Base-by-base conservation (phyloP, 352 stramenopile genomes). In the Peronospora destructor region DNA sequence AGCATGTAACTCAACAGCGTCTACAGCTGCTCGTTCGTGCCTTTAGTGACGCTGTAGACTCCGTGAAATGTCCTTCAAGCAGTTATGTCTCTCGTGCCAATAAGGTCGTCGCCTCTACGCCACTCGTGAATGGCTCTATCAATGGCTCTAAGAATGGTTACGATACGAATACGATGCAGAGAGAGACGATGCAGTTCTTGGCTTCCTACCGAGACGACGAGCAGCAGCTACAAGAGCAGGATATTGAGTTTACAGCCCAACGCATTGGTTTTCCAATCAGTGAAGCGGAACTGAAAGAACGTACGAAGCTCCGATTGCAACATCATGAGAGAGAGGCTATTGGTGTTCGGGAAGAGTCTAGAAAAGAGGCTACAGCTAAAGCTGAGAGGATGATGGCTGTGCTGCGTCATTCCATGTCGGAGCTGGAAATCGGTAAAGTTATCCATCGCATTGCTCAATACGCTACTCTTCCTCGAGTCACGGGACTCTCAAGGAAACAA, bases 361-460 rank as follows among this genome's bases (percentile, higher is more conserved):
- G 83, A 37, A 61, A 64, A 13, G 70, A 79, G 21, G 79, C 83
- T 1, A 85, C 73, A 0, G 61, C 57, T 23, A 90, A 87, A 56
- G 80, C 83, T 17, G 83, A 93, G 66, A 63, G 68, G 33, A 84
- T 93, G 34, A 69, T 93, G 43, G 76, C 77, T 4, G 66, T 90
- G 36, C 43, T 93, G 33, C 79, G 83, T 9, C 76, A 90, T 56
- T 87, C 79, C 50, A 87, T 93, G 76, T 90, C 73, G 23, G 83
- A 93, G 42, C 61, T 89, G 8, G 73, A 87, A 55, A 89, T 90
- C 23, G 76, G 82, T 52, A 82, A 84, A 47, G 73, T 93, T 6
- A 78, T 90, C 37, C 79, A 90, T 35, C 80, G 82, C 39, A 72
- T 90, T 41, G 79, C 76, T 16, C 76, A 90, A 49, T 91, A 87